A percentile compares a stretch with the other conserved stretches of the same genome.
Conservation (phyloP, 2,329 filamentous ascomycete species). For the Rhynchosporium graminicola region DNA sequence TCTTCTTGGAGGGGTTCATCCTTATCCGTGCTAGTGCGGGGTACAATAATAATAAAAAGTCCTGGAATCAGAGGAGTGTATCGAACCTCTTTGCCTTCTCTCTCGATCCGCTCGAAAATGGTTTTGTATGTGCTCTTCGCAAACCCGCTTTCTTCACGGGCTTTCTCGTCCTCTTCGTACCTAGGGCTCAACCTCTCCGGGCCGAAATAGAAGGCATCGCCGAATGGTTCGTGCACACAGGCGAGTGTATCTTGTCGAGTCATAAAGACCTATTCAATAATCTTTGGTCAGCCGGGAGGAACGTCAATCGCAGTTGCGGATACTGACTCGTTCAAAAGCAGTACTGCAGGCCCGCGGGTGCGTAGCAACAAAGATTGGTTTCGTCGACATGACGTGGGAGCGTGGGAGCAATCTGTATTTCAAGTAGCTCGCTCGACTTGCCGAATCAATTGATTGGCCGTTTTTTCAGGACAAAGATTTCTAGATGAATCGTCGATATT, state of each 20-base stretch:
- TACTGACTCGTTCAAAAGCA: conserved; percentile 83
- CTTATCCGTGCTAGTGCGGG: conserved; percentile 5
- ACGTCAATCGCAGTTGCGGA: conserved; percentile 1
- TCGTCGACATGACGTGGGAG: conserved; percentile 62
- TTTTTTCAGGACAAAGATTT: conserved; percentile 30
- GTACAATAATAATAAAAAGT: not conserved
- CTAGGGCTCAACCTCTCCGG: conserved; percentile 82
- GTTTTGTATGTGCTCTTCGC: conserved; percentile 70
- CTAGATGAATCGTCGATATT: conserved; percentile 3
- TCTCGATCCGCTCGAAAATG: conserved; percentile 75
- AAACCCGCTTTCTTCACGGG: conserved; percentile 64
- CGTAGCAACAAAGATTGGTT: conserved; percentile 88
- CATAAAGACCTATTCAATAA: conserved; percentile 81
- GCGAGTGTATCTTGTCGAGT: conserved; percentile 78
- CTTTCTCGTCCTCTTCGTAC: conserved; percentile 67
- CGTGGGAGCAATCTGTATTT: conserved; percentile 34
- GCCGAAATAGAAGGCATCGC: conserved; percentile 94
- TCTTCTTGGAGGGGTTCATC: not conserved
- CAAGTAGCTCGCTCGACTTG: conserved; percentile 31
- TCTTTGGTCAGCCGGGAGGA: conserved; percentile 6
- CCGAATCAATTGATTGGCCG: conserved; percentile 23
- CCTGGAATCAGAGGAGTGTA: conserved; percentile 19
- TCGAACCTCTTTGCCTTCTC: conserved; percentile 63
- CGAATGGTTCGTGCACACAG: conserved; percentile 94
- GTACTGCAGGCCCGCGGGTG: conserved; percentile 95